Percentiles rank a stretch among this genome's conserved stretches.
These are phyloP conservation scores for Suhomyces bolitotheri DNA, from an alignment of 1,139 yeast genomes.

Conservation along the genomic window DNA sequence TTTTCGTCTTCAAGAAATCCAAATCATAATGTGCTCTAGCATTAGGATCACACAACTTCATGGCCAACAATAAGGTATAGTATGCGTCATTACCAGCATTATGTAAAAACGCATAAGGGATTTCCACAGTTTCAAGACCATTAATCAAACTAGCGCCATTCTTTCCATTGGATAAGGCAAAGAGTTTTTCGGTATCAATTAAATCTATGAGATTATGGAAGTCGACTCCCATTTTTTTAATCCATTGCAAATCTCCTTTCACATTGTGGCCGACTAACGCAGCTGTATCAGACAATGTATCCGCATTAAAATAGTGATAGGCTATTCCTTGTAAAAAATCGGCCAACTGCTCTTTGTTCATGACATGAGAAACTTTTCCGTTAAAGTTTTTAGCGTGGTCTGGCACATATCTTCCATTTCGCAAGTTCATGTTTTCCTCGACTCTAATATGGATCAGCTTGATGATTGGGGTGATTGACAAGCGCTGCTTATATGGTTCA, in stretches of 20 bases:
- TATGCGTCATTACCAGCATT: constrained; percentile 87
- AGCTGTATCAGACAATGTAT: neutral
- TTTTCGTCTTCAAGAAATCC: constrained; percentile 18
- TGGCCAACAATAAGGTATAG: constrained; percentile 56
- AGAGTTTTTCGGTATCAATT: constrained; percentile 57
- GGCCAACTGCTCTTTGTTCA: constrained; percentile 38
- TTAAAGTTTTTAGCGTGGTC: constrained; percentile 58
- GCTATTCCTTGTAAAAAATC: constrained; percentile 44
- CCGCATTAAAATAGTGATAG: constrained; percentile 29
- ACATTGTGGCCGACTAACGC: constrained; percentile 68
- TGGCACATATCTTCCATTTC: constrained; percentile 63
- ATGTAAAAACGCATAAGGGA: constrained; percentile 67
- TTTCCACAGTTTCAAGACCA: constrained; percentile 48
- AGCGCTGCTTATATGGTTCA: constrained; percentile 53
- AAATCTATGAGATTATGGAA: constrained; percentile 37
- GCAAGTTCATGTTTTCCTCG: constrained; percentile 44
- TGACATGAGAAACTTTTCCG: constrained; percentile 53
- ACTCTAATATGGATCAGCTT: constrained; percentile 58
- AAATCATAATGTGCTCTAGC: constrained; percentile 34
- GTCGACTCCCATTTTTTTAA: constrained; percentile 46
- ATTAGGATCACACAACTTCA: constrained; percentile 56
- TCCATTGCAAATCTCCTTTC: constrained; percentile 60
- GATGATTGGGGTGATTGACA: constrained; percentile 44
- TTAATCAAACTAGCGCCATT: constrained; percentile 52
- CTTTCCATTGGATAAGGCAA: constrained; percentile 42